Evolutionary conservation across 768 basidiomycete genomes (phyloP).

Genomic region (Hemileccinum rubropunctum): DNA sequence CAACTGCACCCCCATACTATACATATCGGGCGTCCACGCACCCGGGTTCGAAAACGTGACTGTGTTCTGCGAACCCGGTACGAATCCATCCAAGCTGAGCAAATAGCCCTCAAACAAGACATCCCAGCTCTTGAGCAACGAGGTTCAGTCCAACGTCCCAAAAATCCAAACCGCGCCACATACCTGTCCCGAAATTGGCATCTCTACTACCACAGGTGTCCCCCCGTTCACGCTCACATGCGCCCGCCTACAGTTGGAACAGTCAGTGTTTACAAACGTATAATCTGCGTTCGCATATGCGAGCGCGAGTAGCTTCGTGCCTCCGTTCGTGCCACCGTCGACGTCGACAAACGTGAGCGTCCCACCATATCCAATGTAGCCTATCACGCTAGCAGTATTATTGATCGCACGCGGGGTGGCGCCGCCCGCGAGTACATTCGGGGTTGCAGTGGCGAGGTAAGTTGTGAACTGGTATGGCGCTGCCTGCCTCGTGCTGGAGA

Average conservation of each 20-base stretch:
- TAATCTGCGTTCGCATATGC: slow-evolving; percentile 9
- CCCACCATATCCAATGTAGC: not conserved
- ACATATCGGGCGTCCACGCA: slow-evolving; percentile 7
- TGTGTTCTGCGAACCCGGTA: slow-evolving; percentile 1
- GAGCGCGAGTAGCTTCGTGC: slow-evolving; percentile 1
- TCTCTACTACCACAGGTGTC: slow-evolving; percentile 3
- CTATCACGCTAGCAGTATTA: not conserved
- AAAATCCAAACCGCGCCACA: too few relatives aligned
- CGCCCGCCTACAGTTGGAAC: slow-evolving; percentile 8
- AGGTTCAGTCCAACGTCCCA: too few relatives aligned
- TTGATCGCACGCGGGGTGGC: not conserved
- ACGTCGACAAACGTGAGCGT: slow-evolving; percentile 6
- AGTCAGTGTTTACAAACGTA: slow-evolving; percentile 2
- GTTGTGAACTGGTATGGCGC: not conserved
- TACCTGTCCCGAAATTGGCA: slow-evolving; percentile 10
- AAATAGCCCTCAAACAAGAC: slow-evolving; percentile 1
- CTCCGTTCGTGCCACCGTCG: slow-evolving; percentile 3
- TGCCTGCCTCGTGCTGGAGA: not conserved
- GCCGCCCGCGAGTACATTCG: slow-evolving; percentile 5
- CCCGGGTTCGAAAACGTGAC: slow-evolving; percentile 3
- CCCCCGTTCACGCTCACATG: slow-evolving; percentile 5
- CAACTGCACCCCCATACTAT: not conserved
- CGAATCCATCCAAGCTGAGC: slow-evolving; percentile 9
- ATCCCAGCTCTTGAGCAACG: slow-evolving; percentile 1
- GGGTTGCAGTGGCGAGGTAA: not conserved